phyloP scores from a whole-genome alignment of 306 rosid species.

The Lupinus albus region DNA sequence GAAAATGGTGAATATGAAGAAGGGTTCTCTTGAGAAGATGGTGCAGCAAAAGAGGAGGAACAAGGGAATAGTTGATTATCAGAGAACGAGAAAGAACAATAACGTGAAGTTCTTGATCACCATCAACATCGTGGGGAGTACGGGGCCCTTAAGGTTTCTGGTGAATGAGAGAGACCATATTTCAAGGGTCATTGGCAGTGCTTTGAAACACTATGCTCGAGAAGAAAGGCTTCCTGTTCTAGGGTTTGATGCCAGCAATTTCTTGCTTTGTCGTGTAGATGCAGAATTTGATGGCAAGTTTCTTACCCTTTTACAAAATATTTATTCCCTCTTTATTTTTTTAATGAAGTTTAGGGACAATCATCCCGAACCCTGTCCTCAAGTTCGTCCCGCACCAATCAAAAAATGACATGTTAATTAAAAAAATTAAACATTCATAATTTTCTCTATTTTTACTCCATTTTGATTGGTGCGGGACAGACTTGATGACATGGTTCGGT shows the following conservation, averaged over 20 bases:
- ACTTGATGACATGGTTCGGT: too few relatives aligned
- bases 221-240: conserved; percentile 93
- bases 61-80: conserved; percentile 12
- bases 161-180: conserved; percentile 68
- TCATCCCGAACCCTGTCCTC: too few relatives aligned
- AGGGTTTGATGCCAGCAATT: conserved; percentile 61
- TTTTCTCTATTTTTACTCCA: too few relatives aligned
- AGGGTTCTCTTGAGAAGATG: conserved; percentile 37
- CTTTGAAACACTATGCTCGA: conserved; percentile 76
- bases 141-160: conserved; percentile 85
- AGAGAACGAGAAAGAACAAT: conserved; percentile 15
- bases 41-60: conserved; percentile 3
- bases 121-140: conserved; percentile 72
- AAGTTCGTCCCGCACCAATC: too few relatives aligned
- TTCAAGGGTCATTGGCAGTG: conserved; percentile 67
- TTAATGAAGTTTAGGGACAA: too few relatives aligned
- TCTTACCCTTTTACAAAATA: conserved; percentile 8
- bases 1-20: conserved; percentile 29
- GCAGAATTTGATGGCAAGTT: conserved; percentile 67
- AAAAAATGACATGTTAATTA: too few relatives aligned
- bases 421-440: too few relatives aligned
- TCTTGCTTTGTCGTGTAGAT: conserved; percentile 65
- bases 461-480: too few relatives aligned
- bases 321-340: too few relatives aligned
- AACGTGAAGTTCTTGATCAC: conserved; percentile 61